Evolutionary conservation across 768 basidiomycete species (phyloP).

Genomic region (Epithele typhae): DNA sequence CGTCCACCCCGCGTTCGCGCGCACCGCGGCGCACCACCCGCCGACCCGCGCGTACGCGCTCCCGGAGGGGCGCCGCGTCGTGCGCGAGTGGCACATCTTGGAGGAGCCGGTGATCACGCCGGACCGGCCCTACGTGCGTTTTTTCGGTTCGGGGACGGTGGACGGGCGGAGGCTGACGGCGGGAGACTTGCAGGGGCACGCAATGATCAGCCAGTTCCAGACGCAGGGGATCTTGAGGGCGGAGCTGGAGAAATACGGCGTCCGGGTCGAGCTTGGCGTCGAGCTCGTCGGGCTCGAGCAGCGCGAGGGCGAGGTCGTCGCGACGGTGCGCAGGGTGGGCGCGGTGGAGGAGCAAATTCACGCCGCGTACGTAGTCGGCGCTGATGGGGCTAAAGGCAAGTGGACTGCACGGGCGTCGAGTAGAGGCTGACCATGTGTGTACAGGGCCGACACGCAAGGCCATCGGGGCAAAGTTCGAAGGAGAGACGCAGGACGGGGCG

Average conservation of each 20-base stretch:
- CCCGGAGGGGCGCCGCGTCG: slow-evolving; percentile 10
- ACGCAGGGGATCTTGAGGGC: slow-evolving; percentile 29
- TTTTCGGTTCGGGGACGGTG: background rate
- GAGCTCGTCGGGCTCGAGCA: slow-evolving; percentile 34
- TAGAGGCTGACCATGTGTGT: background rate
- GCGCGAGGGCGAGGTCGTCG: slow-evolving; percentile 18
- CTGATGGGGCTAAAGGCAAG: slow-evolving; percentile 35
- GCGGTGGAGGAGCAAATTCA: slow-evolving; percentile 28
- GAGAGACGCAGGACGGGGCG: slow-evolving; percentile 30
- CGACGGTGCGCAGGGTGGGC: slow-evolving; percentile 17
- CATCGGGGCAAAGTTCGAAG: slow-evolving; percentile 38
- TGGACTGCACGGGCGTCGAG: background rate
- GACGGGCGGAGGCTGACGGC: too few relatives aligned
- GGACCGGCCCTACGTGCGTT: slow-evolving; percentile 14
- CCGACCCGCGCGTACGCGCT: slow-evolving; percentile 13
- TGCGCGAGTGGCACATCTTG: slow-evolving; percentile 4
- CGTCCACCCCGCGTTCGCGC: slow-evolving; percentile 11
- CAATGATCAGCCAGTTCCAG: slow-evolving; percentile 11
- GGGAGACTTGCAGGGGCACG: background rate
- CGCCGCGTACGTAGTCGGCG: slow-evolving; percentile 34
- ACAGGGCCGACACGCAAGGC: slow-evolving; percentile 34
- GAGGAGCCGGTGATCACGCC: slow-evolving; percentile 5
- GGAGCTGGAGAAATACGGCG: slow-evolving; percentile 22
- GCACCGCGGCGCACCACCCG: background rate
- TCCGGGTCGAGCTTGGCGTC: slow-evolving; percentile 31